Percentiles rank a stretch among this genome's conserved stretches.
Evolutionary conservation across 2,329 filamentous ascomycete genomes (phyloP).

Genomic region (Sporothrix pallida): DNA sequence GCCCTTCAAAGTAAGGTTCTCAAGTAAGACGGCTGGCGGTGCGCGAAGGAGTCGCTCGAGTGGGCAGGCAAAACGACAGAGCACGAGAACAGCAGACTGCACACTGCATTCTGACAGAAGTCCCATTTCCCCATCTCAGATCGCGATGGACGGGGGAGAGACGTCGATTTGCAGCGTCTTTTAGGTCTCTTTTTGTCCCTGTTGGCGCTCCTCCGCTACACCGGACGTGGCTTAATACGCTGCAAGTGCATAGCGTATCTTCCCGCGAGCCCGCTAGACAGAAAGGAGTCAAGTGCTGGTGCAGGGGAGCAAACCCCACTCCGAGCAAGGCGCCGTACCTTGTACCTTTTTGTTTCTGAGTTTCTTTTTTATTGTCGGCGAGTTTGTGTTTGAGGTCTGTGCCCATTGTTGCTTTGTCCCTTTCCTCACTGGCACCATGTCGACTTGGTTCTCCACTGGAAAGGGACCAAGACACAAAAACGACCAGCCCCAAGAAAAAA

Average conservation of each 20-base stretch:
- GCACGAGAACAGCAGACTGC: neutral
- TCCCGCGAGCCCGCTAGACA: neutral
- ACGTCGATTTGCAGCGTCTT: neutral
- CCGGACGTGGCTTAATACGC: conserved; percentile 10
- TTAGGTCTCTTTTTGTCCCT: neutral
- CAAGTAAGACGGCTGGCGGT: conserved; percentile 15
- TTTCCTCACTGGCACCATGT: neutral
- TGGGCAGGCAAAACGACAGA: neutral
- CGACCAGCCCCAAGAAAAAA: conserved; percentile 2
- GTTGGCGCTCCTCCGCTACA: neutral
- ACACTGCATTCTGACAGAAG: neutral
- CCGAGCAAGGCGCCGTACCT: neutral
- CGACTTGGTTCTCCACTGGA: neutral
- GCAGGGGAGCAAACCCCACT: neutral
- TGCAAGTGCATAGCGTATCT: neutral
- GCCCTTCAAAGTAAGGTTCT: neutral
- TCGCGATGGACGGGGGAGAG: neutral
- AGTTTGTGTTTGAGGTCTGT: neutral
- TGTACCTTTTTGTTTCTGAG: neutral
- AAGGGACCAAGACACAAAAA: neutral
- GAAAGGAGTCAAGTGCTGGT: neutral
- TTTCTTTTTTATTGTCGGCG: neutral
- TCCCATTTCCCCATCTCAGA: neutral
- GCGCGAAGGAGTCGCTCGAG: neutral
- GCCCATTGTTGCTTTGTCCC: neutral